These are phyloP conservation scores for Phytomonas sp. DNA, from an alignment of 208 protist species.

Conservation along the genomic window DNA sequence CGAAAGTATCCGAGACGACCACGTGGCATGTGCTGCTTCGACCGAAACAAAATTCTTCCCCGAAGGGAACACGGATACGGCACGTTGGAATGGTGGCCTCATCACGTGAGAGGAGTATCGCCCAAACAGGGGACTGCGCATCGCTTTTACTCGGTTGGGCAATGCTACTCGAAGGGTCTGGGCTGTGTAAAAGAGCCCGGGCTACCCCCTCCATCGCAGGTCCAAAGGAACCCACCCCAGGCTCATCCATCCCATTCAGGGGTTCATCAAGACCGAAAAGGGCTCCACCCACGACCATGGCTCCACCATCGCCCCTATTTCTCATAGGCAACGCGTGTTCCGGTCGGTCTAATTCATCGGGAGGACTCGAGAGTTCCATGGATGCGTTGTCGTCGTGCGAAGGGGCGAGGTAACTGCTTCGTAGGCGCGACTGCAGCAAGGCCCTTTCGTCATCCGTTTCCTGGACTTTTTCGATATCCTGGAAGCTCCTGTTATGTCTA, in stretches of 20 bases:
- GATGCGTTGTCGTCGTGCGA: background rate
- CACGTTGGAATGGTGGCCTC: constrained; percentile 69
- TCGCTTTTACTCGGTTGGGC: background rate
- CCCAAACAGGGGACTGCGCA: constrained; percentile 31
- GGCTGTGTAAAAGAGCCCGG: background rate
- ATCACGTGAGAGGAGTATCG: constrained; percentile 62
- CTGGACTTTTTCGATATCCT: background rate
- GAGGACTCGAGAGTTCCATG: background rate
- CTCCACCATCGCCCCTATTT: background rate
- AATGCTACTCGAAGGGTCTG: background rate
- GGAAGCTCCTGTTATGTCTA: background rate
- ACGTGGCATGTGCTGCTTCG: constrained; percentile 80
- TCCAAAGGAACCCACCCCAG: background rate
- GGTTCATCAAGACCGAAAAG: background rate
- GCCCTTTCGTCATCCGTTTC: background rate
- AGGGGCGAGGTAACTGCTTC: background rate
- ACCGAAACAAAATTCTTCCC: constrained; percentile 66
- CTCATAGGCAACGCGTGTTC: background rate
- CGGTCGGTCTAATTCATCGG: background rate
- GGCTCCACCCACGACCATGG: background rate
- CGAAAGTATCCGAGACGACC: constrained; percentile 57
- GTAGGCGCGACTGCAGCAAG: background rate
- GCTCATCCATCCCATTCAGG: background rate
- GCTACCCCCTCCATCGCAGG: background rate
- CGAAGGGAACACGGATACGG: constrained; percentile 35